These are phyloP conservation scores for Pleodorina starrii DNA, from an alignment of 139 green algal species.

Conservation along the genomic window DNA sequence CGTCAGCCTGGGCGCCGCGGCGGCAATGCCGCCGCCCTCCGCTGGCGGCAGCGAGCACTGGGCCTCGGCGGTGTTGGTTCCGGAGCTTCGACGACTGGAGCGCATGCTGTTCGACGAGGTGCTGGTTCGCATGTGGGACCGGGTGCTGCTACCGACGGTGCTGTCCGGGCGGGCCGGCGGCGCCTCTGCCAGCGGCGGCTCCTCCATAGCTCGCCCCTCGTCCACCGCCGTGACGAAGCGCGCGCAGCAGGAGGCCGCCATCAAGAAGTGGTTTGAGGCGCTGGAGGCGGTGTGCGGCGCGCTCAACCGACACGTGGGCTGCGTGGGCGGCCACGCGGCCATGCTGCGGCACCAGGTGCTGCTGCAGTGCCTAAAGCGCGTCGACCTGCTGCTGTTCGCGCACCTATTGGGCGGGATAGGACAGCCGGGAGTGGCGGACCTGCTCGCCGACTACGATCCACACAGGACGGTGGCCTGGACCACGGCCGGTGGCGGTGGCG, in stretches of 20 bases:
- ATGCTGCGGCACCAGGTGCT: constrained; percentile 78
- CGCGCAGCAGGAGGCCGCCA: constrained; percentile 72
- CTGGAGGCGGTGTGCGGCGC: constrained; percentile 60
- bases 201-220: neutral
- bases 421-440: constrained; percentile 10
- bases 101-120: constrained; percentile 71
- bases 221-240: constrained; percentile 27
- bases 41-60: constrained; percentile 17
- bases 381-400: constrained; percentile 81
- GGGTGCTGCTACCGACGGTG: constrained; percentile 57
- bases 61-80: constrained; percentile 53
- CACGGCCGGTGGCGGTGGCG: too few species aligned
- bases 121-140: constrained; percentile 53
- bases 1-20: constrained; percentile 59
- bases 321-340: constrained; percentile 58
- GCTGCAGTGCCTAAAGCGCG: constrained; percentile 71
- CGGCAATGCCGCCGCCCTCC: constrained; percentile 22
- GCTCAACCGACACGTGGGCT: constrained; percentile 51
- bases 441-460: constrained; percentile 49
- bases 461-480: constrained; percentile 1
- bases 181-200: neutral
- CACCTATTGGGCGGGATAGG: constrained; percentile 60
- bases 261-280: constrained; percentile 79
- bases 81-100: constrained; percentile 75
- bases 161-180: neutral